Evolutionary conservation across 2,329 filamentous ascomycete species (phyloP).

Genomic region (Malbranchea cinnamomea): DNA sequence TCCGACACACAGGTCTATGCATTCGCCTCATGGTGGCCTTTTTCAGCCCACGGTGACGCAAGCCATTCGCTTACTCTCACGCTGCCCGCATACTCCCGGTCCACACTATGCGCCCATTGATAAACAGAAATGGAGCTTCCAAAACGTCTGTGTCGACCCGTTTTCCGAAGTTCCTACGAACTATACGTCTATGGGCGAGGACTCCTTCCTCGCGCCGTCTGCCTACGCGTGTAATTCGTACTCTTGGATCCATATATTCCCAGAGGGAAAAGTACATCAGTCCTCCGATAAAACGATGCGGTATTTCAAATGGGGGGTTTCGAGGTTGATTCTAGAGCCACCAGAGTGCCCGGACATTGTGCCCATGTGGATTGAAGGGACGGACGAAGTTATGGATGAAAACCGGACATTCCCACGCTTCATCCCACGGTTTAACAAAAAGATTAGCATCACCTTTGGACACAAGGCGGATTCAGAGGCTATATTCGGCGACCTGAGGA

Average conservation of each 20-base stretch:
- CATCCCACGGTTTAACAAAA: slow-evolving; percentile 58
- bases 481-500: slow-evolving; percentile 63
- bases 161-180: slow-evolving; percentile 30
- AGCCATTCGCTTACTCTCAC: slow-evolving; percentile 67
- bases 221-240: slow-evolving; percentile 54
- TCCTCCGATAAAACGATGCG: slow-evolving; percentile 63
- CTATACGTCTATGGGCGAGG: slow-evolving; percentile 25
- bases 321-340: slow-evolving; percentile 77
- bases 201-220: slow-evolving; percentile 52
- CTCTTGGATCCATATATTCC: slow-evolving; percentile 90
- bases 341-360: slow-evolving; percentile 78
- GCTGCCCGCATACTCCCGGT: slow-evolving; percentile 42
- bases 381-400: slow-evolving; percentile 79
- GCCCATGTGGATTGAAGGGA: slow-evolving; percentile 88
- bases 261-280: slow-evolving; percentile 89
- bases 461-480: slow-evolving; percentile 58
- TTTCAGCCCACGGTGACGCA: slow-evolving; percentile 83
- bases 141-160: slow-evolving; percentile 32
- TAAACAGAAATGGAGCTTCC: slow-evolving; percentile 22
- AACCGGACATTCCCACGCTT: slow-evolving; percentile 64
- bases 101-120: slow-evolving; percentile 26
- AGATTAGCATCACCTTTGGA: slow-evolving; percentile 62
- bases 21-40: slow-evolving; percentile 68
- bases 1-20: slow-evolving; percentile 66
- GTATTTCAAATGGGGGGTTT: slow-evolving; percentile 97